Percentiles rank a stretch among this genome's conserved stretches.
These are phyloP conservation scores for Fusarium sp. DNA, from an alignment of 2,329 filamentous ascomycete species.

Conservation along the genomic window DNA sequence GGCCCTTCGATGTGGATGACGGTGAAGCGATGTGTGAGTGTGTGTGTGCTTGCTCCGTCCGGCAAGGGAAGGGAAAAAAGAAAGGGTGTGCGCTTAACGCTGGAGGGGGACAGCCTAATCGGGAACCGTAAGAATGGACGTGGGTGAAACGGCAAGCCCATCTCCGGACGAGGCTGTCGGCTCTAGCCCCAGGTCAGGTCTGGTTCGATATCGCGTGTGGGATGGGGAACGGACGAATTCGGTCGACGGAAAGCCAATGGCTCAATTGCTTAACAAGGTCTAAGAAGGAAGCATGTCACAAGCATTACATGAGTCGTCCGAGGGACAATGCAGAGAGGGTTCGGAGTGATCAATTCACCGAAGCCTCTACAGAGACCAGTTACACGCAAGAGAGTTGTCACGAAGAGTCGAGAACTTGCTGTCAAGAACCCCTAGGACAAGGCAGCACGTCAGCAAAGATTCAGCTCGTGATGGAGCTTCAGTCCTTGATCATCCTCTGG, in stretches of 20 bases:
- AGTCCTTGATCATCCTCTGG: neutral
- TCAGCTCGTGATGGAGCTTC: neutral
- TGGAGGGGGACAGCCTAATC: constrained; percentile 2
- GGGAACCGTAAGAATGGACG: constrained; percentile 36
- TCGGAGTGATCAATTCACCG: neutral
- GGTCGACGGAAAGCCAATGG: neutral
- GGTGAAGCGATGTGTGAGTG: constrained; percentile 20
- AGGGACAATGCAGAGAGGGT: neutral
- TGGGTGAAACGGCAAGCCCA: constrained; percentile 23
- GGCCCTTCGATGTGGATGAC: constrained; percentile 42
- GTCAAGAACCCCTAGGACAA: neutral
- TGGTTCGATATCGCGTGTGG: constrained; percentile 5
- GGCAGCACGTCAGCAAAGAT: neutral
- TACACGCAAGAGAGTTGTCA: neutral
- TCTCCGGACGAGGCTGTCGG: constrained; percentile 14
- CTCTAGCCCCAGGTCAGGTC: neutral
- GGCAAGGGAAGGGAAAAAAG: neutral
- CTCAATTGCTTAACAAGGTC: neutral
- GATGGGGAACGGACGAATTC: neutral
- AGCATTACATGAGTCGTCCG: neutral
- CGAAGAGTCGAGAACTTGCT: neutral
- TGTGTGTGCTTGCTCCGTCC: constrained; percentile 16
- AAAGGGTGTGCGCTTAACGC: constrained; percentile 31
- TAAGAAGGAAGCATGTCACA: neutral
- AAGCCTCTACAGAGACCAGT: neutral